These are phyloP conservation scores for Fusarium acutatum DNA, from an alignment of 2,329 filamentous ascomycete genomes.

Conservation along the genomic window DNA sequence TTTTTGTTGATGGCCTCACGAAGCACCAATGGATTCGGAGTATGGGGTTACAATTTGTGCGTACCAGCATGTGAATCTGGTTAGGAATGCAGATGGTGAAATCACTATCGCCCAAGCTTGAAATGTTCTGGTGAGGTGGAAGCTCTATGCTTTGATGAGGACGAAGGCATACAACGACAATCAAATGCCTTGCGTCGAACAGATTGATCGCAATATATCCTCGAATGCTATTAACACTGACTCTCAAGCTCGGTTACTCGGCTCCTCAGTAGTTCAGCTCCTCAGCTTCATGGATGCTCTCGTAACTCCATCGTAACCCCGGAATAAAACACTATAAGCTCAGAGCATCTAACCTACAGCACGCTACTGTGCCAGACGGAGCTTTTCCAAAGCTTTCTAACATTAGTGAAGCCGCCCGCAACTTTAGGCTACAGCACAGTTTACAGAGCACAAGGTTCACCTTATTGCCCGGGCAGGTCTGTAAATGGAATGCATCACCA, in stretches of 20 bases:
- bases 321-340: neutral
- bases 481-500: conserved; percentile 29
- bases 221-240: neutral
- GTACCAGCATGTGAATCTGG: neutral
- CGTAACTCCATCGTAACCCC: neutral
- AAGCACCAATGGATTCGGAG: neutral
- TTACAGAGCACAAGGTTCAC: neutral
- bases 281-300: neutral
- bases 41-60: neutral
- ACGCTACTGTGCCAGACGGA: neutral
- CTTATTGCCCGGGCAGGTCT: conserved; percentile 5
- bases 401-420: conserved; percentile 1
- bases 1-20: neutral
- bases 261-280: neutral
- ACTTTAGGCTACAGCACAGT: conserved; percentile 13
- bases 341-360: neutral
- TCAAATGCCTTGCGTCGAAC: neutral
- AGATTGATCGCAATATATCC: neutral
- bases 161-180: neutral
- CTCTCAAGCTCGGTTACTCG: neutral
- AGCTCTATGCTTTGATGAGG: neutral
- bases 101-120: neutral
- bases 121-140: neutral
- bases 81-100: neutral
- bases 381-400: neutral